These are phyloP conservation scores for Stachybotrys elegans DNA, from an alignment of 2,329 filamentous ascomycete genomes.

Conservation along the genomic window DNA sequence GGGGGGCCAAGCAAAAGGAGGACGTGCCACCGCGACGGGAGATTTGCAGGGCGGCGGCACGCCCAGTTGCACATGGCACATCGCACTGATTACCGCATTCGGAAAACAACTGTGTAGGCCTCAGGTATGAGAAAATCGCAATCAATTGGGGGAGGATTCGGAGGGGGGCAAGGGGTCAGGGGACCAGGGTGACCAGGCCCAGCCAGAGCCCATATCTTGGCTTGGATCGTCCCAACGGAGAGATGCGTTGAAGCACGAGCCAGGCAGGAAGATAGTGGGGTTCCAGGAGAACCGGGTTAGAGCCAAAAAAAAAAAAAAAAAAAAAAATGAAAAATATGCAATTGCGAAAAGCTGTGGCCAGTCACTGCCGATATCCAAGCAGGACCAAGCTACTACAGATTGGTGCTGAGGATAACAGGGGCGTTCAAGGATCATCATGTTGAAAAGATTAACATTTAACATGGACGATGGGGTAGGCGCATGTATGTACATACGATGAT, in stretches of 20 bases:
- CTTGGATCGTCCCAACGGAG: not conserved
- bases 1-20: not conserved
- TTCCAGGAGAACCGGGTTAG: too few species aligned
- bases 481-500: too few species aligned
- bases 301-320: too few species aligned
- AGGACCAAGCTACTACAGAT: too few species aligned
- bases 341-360: too few species aligned
- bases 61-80: constrained; percentile 6
- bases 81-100: constrained; percentile 21
- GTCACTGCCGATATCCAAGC: too few species aligned
- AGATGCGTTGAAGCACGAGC: not conserved
- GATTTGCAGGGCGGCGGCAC: constrained; percentile 1
- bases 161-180: not conserved
- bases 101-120: constrained; percentile 5
- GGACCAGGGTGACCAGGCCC: not conserved
- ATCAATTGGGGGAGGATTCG: not conserved
- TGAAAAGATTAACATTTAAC: too few species aligned
- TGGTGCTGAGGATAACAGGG: too few species aligned
- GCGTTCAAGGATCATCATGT: too few species aligned
- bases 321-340: too few species aligned
- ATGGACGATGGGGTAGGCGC: too few species aligned
- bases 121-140: not conserved
- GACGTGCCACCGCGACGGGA: constrained; percentile 10
- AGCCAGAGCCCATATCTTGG: not conserved
- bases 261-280: too few species aligned